Evolutionary conservation across 768 basidiomycete species (phyloP).

Genomic region (Pilatotrama ljubarskyi): DNA sequence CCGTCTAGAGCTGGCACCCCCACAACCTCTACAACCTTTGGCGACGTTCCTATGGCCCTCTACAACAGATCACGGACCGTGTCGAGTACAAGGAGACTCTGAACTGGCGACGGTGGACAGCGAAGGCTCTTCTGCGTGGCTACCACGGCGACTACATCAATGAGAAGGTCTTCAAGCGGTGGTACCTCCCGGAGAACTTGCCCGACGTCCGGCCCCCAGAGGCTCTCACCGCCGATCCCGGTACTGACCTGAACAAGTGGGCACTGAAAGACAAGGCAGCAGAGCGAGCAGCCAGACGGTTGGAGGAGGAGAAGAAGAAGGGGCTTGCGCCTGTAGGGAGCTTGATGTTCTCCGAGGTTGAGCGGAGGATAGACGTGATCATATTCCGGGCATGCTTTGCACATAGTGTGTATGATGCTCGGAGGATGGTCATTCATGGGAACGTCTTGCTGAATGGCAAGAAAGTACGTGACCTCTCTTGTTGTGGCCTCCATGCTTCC

Average conservation of each 20-base stretch:
- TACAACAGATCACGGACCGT: conserved; percentile 21
- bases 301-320: conserved; percentile 52
- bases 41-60: conserved; percentile 62
- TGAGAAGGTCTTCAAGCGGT: conserved; percentile 90
- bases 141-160: conserved; percentile 96
- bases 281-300: conserved; percentile 45
- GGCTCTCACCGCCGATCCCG: conserved; percentile 28
- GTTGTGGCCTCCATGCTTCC: background rate
- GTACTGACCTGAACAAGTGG: conserved; percentile 51
- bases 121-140: conserved; percentile 83
- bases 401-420: conserved; percentile 86
- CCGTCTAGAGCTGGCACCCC: conserved; percentile 77
- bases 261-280: conserved; percentile 49
- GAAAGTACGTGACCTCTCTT: conserved; percentile 55
- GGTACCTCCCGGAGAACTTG: conserved; percentile 86
- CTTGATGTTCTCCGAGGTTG: conserved; percentile 94
- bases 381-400: conserved; percentile 89
- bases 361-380: conserved; percentile 90
- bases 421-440: conserved; percentile 83
- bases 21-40: conserved; percentile 90
- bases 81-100: conserved; percentile 55
- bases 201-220: conserved; percentile 79
- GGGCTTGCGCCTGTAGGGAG: conserved; percentile 89
- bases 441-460: conserved; percentile 87
- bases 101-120: conserved; percentile 89